Base-by-base conservation (phyloP, 768 basidiomycete species). In the Phylloporus scabripes region DNA sequence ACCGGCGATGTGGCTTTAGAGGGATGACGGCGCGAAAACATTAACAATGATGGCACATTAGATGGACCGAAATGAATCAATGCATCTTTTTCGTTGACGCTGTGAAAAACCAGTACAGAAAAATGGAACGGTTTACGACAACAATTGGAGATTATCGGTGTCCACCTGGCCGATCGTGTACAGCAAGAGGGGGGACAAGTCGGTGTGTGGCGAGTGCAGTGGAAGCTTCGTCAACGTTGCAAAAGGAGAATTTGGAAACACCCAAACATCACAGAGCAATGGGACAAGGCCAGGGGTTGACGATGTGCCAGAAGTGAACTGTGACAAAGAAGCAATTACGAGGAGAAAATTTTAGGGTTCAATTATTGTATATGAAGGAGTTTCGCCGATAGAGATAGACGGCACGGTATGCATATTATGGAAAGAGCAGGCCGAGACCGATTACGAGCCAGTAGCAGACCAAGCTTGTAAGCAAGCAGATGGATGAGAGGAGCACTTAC, bases 351-450 rank as follows among this genome's bases (percentile, higher is more conserved):
- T n/a, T n/a, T 37, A 60, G 46, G 49, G 60, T 62, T 62, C 61
- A 58, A 63, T 63, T 17, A 53, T 56, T 48, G 49, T 40, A 62
- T 56, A 61, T 63, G 57, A 62, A 57, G 54, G 40, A 50, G 47
- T 10, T 32, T 48, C 28, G 44, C 50, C 55, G 37, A 41, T 21
- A 57, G 50, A 29, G 5, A 29, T 44, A 9, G 47, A 29, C 52
- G 41, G 52, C 54, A 45, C 29, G 41, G 47, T 50, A 45, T 45
- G 53, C 37, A 54, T 49, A 48, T 15, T 11, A 31, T 18, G 42
- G 37, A 52, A 51, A 36, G 42, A 23, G 40, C 29, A 28, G 36
- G 23, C 39, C 42, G 42, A 47, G 49, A 36, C 41, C 10, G 38
- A 41, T 43, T 49, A 17, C 28, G 17, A 40, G 38, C 24, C 20